Percentiles rank a stretch among this genome's conserved stretches.
phyloP scores from a whole-genome alignment of 2,329 filamentous ascomycete genomes.

The Epichloe uncinata region DNA sequence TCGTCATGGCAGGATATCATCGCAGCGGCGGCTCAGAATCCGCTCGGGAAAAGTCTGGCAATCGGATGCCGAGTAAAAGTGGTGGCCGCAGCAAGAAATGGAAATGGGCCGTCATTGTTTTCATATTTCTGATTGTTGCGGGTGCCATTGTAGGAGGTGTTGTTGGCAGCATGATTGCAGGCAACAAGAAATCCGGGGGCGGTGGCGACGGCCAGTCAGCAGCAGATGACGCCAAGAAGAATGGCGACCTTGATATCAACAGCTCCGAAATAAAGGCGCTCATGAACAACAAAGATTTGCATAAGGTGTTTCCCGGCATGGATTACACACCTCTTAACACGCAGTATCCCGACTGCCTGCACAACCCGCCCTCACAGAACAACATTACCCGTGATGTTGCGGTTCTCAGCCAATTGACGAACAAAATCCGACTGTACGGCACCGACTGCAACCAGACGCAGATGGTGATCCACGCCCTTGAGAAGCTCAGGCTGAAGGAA shows the following conservation, averaged over 20 bases:
- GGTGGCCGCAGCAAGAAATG: slow-evolving; percentile 48
- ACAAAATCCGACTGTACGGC: slow-evolving; percentile 78
- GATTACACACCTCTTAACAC: slow-evolving; percentile 90
- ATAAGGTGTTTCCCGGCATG: slow-evolving; percentile 90
- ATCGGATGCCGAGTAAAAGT: slow-evolving; percentile 24
- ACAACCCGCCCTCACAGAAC: slow-evolving; percentile 74
- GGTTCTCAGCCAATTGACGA: slow-evolving; percentile 78
- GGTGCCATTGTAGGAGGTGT: slow-evolving; percentile 62
- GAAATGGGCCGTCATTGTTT: slow-evolving; percentile 53
- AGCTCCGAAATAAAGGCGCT: slow-evolving; percentile 69
- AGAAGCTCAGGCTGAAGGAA: slow-evolving; percentile 55
- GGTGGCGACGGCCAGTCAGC: slow-evolving; percentile 31
- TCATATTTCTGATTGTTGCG: slow-evolving; percentile 51
- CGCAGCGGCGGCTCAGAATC: slow-evolving; percentile 1
- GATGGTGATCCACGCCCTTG: slow-evolving; percentile 77
- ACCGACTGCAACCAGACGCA: slow-evolving; percentile 97
- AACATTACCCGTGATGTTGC: slow-evolving; percentile 88
- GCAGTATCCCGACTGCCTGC: slow-evolving; percentile 74
- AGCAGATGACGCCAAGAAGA: slow-evolving; percentile 42
- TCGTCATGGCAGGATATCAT: neutral
- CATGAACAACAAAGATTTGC: slow-evolving; percentile 66
- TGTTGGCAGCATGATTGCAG: slow-evolving; percentile 57
- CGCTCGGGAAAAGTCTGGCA: slow-evolving; percentile 9
- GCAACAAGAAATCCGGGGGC: slow-evolving; percentile 26
- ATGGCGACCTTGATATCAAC: slow-evolving; percentile 60